Conservation (phyloP, 2,329 filamentous ascomycete species). For the Fusarium scirpi region DNA sequence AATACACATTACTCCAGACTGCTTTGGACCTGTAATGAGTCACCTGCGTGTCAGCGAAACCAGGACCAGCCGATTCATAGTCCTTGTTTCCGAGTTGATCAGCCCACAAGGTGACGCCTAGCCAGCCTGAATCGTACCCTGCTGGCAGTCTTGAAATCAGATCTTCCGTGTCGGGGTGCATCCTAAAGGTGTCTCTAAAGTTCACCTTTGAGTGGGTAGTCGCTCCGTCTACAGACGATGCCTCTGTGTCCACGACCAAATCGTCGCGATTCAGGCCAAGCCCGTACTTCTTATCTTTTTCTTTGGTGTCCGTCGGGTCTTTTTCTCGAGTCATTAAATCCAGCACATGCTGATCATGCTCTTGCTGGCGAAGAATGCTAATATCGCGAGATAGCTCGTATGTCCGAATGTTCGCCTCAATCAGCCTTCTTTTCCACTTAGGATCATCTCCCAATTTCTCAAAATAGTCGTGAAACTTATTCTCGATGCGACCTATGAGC, state of each 20-base stretch:
- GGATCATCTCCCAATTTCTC: not conserved
- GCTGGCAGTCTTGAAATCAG: not conserved
- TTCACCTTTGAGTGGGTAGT: not conserved
- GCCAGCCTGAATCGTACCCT: not conserved
- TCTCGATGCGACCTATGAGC: not conserved
- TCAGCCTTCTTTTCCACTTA: not conserved
- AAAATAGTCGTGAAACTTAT: not conserved
- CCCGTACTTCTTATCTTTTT: not conserved
- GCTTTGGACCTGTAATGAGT: not conserved
- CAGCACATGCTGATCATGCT: not conserved
- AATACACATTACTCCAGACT: not conserved
- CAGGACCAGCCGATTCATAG: not conserved
- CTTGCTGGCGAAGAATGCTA: not conserved
- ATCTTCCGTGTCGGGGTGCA: not conserved
- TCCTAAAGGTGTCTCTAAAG: not conserved
- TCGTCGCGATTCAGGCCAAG: not conserved
- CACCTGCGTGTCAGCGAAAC: not conserved
- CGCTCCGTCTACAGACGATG: not conserved
- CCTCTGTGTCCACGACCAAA: not conserved
- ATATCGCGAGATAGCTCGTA: not conserved
- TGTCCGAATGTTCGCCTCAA: not conserved
- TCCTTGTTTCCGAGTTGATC: not conserved
- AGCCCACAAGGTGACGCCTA: not conserved
- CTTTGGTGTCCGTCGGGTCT: not conserved
- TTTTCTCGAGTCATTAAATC: not conserved